A percentile compares a stretch with the other conserved stretches of the same genome.
Conservation (phyloP, 371 early-diverging fungal genomes). For the Lichtheimia hyalospora region DNA sequence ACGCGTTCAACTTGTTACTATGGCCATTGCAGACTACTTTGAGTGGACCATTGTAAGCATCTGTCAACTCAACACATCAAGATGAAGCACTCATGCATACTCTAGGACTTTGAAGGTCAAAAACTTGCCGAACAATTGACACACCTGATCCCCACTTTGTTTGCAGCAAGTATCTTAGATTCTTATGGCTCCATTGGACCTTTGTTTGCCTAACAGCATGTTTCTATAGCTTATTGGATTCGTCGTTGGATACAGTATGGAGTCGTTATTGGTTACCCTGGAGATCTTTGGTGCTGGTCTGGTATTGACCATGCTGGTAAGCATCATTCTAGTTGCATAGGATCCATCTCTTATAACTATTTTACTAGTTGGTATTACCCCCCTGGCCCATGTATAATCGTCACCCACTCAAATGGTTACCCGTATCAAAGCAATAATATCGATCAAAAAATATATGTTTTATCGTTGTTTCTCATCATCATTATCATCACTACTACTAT, state of each 20-base stretch:
- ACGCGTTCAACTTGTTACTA: background rate
- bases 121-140: conserved; percentile 23
- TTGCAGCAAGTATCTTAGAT: conserved; percentile 24
- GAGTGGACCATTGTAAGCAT: conserved; percentile 15
- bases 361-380: conserved; percentile 14
- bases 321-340: background rate
- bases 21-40: conserved; percentile 14
- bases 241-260: conserved; percentile 11
- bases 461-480: conserved; percentile 6
- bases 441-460: background rate
- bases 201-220: background rate
- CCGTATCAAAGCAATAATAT: background rate
- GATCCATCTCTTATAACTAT: background rate
- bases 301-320: conserved; percentile 11
- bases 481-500: conserved; percentile 9
- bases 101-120: conserved; percentile 30
- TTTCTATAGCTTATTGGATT: conserved; percentile 17
- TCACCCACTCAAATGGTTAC: conserved; percentile 18
- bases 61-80: background rate
- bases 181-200: too few species aligned
- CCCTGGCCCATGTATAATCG: conserved; percentile 28
- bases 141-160: conserved; percentile 21
- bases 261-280: conserved; percentile 15
- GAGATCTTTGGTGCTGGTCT: conserved; percentile 12
- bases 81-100: conserved; percentile 11